Evolutionary conservation across 2,329 filamentous ascomycete genomes (phyloP), one percentile per base, ranked within the genome.

Genomic region (Diaporthe sp.): DNA sequence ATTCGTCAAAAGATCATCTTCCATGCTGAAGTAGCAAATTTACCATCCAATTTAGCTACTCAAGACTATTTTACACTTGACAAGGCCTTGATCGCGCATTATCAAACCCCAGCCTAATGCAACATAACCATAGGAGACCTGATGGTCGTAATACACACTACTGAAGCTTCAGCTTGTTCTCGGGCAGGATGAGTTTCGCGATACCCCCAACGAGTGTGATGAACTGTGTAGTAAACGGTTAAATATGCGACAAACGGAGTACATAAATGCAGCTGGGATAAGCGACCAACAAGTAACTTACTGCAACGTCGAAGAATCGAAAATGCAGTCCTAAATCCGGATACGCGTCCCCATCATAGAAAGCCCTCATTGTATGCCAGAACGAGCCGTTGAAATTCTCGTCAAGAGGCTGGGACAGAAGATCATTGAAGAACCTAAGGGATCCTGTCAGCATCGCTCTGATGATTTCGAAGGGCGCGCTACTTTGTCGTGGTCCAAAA

Each of bases 271-370:
- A 28, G 13, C 20, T 9, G 25, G 53, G 28, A 57, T 22, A 17
- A 68, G 61, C 34, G 9, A 9, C 53, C 53, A 57, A 55, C 2
- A 55, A 55, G 13, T 34, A 6, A 73, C 72, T 58, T 44, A 73
- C 72, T 25, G 51, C 72, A 28, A 73, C 60, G 60, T 73, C 72
- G 13, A 73, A 60, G 28, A 63, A 53, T 31, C 25, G 55, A 42
- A 63, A 68, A 20, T 63, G 25, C n/a, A 73, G 49, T 10, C 72
- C 72, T 39, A 73, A 12, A 39, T 28, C 51, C 15, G 72, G 61
- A 31, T 73, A 73, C 49, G 9, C 37, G 25, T 73, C 71, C n/a
- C 60, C 60, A 47, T 73, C 71, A 44, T 65, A 57, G 28, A 73
- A 73, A 12, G 49, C 47, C 60, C 71, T 51, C 60, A 73, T 73